Base-by-base conservation (phyloP, 257 asterid genomes). In the Ophiorrhiza pumila region DNA sequence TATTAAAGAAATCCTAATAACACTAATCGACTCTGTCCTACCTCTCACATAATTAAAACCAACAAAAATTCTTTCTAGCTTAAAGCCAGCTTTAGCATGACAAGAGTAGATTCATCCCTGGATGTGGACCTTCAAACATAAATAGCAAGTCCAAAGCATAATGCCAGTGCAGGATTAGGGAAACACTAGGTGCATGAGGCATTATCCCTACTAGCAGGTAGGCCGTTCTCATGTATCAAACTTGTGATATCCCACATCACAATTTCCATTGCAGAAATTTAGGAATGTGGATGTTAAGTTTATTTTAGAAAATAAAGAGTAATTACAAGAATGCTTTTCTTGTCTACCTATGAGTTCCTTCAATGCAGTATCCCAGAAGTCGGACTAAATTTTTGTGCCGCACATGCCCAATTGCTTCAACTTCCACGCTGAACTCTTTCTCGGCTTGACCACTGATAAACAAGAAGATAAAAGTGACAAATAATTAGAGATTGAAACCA, bases 381-480 rank as follows among this genome's bases (percentile, higher is more conserved):
- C 97, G 90, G 82, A 94, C 98, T 90, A 94, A 85, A 74, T 94
- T 94, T 52, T 94, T 94, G 84, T 93, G 98, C 46, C 98, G 85
- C 50, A 93, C 97, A 50, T 94, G 97, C 43, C 97, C 97, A 73
- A 91, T 91, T 65, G 99, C 98, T 79, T 94, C 99, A 58, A 94
- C 98, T 85, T 94, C 98, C 71, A 91, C 98, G 55, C 83, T 81
- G 76, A 94, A 94, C 79, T 94, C 97, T 66, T 88, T 94, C 79
- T 94, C 98, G 22, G 98, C 98, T 91, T 94, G 98, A 53, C 98
- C 98, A 69, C 97, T 94, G 80, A 20, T 65, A 31, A 10, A 12
- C 71, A 60, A 74, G 32, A 57, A 23, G 41, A 58, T 60, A 65
- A 32, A 53, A 0, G 22, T 22, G n/a, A 32, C 23, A 83, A 76